Evolutionary conservation across 345 rosid species (phyloP), one percentile per base, ranked within the genome.

Genomic region (Nephelium lappaceum): DNA sequence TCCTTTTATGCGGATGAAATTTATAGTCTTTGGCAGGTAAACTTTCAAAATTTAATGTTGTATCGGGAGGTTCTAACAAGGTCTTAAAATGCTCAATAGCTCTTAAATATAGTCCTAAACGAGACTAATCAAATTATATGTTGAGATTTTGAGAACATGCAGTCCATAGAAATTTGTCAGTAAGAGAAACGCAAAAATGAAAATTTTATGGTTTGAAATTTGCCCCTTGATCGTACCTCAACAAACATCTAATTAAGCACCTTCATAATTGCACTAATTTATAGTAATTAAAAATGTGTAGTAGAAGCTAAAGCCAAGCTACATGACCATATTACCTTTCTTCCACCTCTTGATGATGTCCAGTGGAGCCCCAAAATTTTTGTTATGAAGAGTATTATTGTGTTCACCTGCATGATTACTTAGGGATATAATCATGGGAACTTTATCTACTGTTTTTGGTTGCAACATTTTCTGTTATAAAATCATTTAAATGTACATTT

Each of bases 361-460:
- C 91, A 88, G 83, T 95, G 98, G 69, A 93, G 85, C 71, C 99
- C 96, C 65, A 95, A 95, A 78, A 93, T 87, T 77, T 95, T 95
- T 23, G 99, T 93, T 83, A 95, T 92, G 75, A 95, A 69, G 96
- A 69, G 99, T 95, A 77, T 95, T 95, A 68, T 93, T n/a, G n/a
- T n/a, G n/a, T n/a, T n/a, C n/a, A n/a, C n/a, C n/a, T n/a, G n/a
- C n/a, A n/a, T n/a, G n/a, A 24, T 49, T 24, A 21, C 53, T 45
- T 65, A 19, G 19, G 18, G 18, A 49, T 49, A 38, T 14, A 58
- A 42, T 57, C 51, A n/a, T 5, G 19, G 47, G 39, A 72, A 72
- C 25, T n/a, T 19, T 49, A 36, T 11, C 18, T 11, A 16, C 65
- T 31, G 10, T 27, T 53, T 24, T 71, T 31, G 8, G 51, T n/a